Conservation (phyloP, 345 rosid species). For the Syzygium aromaticum region DNA sequence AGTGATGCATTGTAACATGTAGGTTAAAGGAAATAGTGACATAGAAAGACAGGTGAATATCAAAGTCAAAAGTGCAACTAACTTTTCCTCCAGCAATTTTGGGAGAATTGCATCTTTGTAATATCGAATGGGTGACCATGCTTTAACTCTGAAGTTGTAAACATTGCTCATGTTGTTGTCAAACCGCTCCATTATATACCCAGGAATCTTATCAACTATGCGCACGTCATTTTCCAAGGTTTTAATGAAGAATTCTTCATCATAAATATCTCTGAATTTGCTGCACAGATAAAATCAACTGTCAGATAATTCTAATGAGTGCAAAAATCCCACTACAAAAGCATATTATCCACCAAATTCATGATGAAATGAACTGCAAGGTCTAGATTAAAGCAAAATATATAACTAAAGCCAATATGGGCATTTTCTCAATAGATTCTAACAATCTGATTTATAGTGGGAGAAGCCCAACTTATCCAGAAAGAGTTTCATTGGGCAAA, state of each 20-base stretch:
- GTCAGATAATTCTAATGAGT: background rate
- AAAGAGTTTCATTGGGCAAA: background rate
- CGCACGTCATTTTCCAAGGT: constrained; percentile 73
- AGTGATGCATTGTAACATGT: background rate
- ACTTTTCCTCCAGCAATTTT: constrained; percentile 90
- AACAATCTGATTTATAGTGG: background rate
- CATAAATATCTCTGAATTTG: constrained; percentile 81
- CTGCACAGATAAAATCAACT: constrained; percentile 34
- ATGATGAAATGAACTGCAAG: background rate
- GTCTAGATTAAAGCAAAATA: background rate
- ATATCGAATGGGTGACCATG: constrained; percentile 87
- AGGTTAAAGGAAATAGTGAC: background rate
- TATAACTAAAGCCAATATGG: background rate
- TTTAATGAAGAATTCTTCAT: constrained; percentile 70
- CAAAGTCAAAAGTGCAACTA: constrained; percentile 26
- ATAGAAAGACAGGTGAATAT: background rate
- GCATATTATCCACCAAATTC: background rate
- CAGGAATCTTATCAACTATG: constrained; percentile 82
- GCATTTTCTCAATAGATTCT: background rate
- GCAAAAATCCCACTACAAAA: background rate
- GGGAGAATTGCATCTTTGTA: constrained; percentile 86
- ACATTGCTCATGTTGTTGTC: constrained; percentile 82
- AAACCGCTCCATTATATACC: constrained; percentile 91
- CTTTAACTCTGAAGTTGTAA: constrained; percentile 94
- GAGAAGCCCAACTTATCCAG: background rate